Conservation (phyloP, 495 filamentous ascomycete genomes). For the Trichoderma asperelloides region DNA sequence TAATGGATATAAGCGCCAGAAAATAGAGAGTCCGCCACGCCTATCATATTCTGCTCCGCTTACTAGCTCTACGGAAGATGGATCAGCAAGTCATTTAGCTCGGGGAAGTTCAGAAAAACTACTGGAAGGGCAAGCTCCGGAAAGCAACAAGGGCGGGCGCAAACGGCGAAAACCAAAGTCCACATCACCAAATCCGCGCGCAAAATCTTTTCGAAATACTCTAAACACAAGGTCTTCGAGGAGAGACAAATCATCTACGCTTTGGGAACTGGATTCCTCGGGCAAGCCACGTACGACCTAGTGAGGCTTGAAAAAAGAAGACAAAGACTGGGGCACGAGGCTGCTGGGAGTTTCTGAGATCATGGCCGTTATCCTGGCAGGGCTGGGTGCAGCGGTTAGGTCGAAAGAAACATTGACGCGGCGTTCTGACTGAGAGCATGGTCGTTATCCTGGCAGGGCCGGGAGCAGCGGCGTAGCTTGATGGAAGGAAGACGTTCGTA, state of each 20-base stretch:
- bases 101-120: background rate
- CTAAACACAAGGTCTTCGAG: background rate
- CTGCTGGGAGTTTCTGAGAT: background rate
- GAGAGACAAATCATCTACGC: background rate
- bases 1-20: background rate
- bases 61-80: background rate
- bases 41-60: background rate
- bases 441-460: slow-evolving; percentile 6
- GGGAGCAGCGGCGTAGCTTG: slow-evolving; percentile 2
- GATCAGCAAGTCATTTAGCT: background rate
- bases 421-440: background rate
- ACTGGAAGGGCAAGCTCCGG: background rate
- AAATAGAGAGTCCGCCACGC: background rate
- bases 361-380: slow-evolving; percentile 5
- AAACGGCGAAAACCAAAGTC: background rate
- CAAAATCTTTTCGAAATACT: background rate
- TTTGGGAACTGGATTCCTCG: background rate
- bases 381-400: slow-evolving; percentile 1
- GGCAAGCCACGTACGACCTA: background rate
- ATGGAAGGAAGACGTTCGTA: background rate
- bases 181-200: background rate
- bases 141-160: background rate
- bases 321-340: background rate
- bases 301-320: background rate
- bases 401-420: background rate